Base-by-base conservation (phyloP, 352 stramenopile genomes). In the Thraustochytrium sp. region DNA sequence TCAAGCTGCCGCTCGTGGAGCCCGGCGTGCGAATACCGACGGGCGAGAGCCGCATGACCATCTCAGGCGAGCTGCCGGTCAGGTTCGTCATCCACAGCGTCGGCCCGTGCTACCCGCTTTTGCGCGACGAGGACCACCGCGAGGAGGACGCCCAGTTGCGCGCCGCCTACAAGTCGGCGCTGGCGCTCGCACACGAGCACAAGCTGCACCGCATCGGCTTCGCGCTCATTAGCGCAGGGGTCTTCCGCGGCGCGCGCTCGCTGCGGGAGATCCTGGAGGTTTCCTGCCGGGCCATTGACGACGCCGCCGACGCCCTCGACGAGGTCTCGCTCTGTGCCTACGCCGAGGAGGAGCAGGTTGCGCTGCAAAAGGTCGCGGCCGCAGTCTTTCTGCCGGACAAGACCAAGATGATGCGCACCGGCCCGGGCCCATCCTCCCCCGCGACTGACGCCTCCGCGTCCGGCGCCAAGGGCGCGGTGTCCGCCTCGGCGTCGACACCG, bases 1-100 rank as follows among this genome's bases (percentile, higher is more conserved):
- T 77, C 49, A 83, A 51, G 8, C 63, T 93, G 1, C 87, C 87
- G 37, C 34, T 38, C 13, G 49, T 77, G 29, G 46, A 77, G 26
- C 42, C 42, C 34, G 65, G 49, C 42, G 65, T 77, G 42, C 42
- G 65, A 77, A 62, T 55, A 55, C 42, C 42, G 46, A 77, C 65
- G 31, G 74, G 74, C 18, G 62, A 82, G 29, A 56, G 37, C 40
- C 21, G 40, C 23, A 78, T 82, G 13, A 82, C 74, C 21, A 48
- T 82, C 18, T 13, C 37, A 16, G 74, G 74, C 16, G 59, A 82
- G 9, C 62, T 82, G 9, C 64, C 23, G 11, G 53, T 56, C 8
- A 80, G 29, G 16, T 82, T 56, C 23, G 37, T 49, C 42, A 82
- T 82, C 31, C 74, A 82, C 36, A 56, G 37, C 40, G 74, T 82